Percentiles rank a stretch among this genome's conserved stretches.
Evolutionary conservation across 805 yeast genomes (phyloP).

Genomic region (Starmerella cellae): DNA sequence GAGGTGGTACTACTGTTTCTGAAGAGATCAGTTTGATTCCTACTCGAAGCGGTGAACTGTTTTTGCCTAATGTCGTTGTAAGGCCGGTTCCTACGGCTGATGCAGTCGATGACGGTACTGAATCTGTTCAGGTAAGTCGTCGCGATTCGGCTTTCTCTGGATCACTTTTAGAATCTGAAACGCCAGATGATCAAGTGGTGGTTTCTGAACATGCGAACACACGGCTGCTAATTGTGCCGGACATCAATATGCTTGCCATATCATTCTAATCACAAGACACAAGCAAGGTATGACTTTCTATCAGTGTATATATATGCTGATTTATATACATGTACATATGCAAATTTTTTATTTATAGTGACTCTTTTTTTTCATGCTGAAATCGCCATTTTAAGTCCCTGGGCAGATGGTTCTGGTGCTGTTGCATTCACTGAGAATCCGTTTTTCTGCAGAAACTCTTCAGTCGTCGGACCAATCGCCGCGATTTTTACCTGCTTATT

Average conservation of each 20-base stretch:
- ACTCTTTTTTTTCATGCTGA: neutral
- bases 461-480: conserved; percentile 86
- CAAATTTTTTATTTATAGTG: too few species aligned
- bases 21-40: conserved; percentile 51
- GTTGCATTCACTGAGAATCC: conserved; percentile 50
- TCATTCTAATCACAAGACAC: conserved; percentile 42
- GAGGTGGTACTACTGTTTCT: conserved; percentile 23
- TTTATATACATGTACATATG: too few species aligned
- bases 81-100: conserved; percentile 37
- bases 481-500: conserved; percentile 38
- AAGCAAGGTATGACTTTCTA: too few species aligned
- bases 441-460: conserved; percentile 40
- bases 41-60: conserved; percentile 56
- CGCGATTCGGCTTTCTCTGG: neutral
- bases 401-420: conserved; percentile 61
- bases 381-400: conserved; percentile 37
- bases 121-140: neutral
- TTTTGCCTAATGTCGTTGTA: conserved; percentile 44
- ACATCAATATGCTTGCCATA: conserved; percentile 46
- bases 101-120: neutral
- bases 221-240: conserved; percentile 58
- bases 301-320: too few species aligned
- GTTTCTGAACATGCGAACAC: conserved; percentile 59
- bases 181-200: conserved; percentile 20
- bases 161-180: neutral